A percentile compares a stretch with the other conserved stretches of the same genome.
Evolutionary conservation across 106 monocot genomes (phyloP).

Genomic region (Dactylorhiza incarnata): DNA sequence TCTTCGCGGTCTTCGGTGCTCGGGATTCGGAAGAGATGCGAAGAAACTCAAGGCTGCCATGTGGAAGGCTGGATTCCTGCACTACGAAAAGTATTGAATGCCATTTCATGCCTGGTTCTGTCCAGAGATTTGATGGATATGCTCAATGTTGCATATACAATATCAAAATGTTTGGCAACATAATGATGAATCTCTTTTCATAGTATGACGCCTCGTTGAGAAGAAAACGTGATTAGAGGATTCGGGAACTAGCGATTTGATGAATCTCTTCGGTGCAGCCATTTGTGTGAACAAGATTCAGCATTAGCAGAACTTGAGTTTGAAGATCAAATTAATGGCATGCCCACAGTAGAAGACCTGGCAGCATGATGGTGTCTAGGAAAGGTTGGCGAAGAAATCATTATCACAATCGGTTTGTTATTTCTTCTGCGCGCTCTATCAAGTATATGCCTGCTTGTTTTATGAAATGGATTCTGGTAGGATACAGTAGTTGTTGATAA

Average conservation of each 20-base stretch:
- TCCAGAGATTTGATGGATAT: neutral
- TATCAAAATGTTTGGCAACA: neutral
- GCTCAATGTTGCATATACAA: neutral
- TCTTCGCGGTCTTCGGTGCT: slow-evolving; percentile 55
- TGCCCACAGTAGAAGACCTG: neutral
- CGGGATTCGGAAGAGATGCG: slow-evolving; percentile 45
- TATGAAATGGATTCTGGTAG: neutral
- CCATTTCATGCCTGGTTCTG: neutral
- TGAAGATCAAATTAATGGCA: neutral
- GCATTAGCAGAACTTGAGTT: neutral
- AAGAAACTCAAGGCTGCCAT: slow-evolving; percentile 44
- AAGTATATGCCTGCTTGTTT: neutral
- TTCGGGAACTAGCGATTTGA: neutral
- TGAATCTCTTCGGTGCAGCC: neutral
- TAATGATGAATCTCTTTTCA: neutral
- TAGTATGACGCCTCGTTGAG: neutral
- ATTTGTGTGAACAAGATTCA: neutral
- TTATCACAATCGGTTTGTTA: neutral
- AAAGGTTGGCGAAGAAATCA: neutral
- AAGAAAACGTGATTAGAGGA: neutral
- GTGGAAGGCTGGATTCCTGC: slow-evolving; percentile 26
- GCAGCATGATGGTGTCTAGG: neutral
- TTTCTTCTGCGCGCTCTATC: neutral
- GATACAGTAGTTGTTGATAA: neutral
- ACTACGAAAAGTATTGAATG: neutral